Percentiles rank a stretch among this genome's conserved stretches.
Evolutionary conservation across 441 rosid species (phyloP).

Genomic region (Jatropha multifida): DNA sequence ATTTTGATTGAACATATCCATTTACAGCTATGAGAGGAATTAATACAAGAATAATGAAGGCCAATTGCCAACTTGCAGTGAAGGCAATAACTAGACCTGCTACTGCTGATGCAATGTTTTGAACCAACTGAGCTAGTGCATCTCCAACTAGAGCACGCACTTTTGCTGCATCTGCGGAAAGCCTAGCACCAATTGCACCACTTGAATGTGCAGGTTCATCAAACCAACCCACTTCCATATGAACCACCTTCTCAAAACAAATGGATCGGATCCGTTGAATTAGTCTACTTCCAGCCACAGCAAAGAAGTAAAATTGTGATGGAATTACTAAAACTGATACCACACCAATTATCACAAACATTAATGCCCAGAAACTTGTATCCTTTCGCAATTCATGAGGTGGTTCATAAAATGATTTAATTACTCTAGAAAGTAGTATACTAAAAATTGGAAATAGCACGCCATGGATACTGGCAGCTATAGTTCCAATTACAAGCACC

Average conservation of each 20-base stretch:
- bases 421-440: conserved; percentile 45
- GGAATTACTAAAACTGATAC: conserved; percentile 47
- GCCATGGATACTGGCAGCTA: conserved; percentile 53
- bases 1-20: too few species aligned
- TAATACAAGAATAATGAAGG: too few species aligned
- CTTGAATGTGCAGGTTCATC: too few species aligned
- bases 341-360: conserved; percentile 48
- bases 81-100: too few species aligned
- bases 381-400: conserved; percentile 50
- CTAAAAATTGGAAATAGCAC: conserved; percentile 58
- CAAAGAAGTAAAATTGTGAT: conserved; percentile 47
- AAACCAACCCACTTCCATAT: conserved; percentile 81
- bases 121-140: too few species aligned
- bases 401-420: conserved; percentile 54
- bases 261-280: conserved; percentile 54
- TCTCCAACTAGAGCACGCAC: too few species aligned
- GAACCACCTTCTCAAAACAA: conserved; percentile 80
- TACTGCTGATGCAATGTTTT: too few species aligned
- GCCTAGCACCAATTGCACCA: too few species aligned
- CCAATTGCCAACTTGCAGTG: too few species aligned
- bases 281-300: conserved; percentile 57
- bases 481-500: conserved; percentile 46
- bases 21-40: too few species aligned
- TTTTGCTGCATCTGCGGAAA: too few species aligned
- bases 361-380: conserved; percentile 60